phyloP scores from a whole-genome alignment of 2,329 filamentous ascomycete species.

The Aspergillus pseudonomiae region DNA sequence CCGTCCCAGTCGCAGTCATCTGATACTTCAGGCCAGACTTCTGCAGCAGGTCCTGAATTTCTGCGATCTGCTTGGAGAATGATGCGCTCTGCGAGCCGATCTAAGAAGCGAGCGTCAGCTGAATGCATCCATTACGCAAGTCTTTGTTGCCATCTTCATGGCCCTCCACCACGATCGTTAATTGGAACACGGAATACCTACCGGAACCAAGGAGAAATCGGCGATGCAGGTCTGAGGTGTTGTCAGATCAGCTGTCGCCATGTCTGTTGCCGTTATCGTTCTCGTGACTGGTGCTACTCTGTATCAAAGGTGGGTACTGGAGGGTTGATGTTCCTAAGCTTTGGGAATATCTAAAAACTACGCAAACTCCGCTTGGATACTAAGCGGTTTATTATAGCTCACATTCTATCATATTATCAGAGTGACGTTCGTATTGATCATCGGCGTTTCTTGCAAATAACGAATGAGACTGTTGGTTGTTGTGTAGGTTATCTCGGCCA shows the following conservation, averaged over 20 bases:
- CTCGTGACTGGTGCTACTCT: not conserved
- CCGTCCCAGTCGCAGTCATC: constrained; percentile 90
- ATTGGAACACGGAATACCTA: constrained; percentile 11
- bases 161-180: not conserved
- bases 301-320: not conserved
- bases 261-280: constrained; percentile 1
- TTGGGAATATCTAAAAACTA: not conserved
- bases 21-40: constrained; percentile 74
- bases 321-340: not conserved
- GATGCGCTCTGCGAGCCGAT: constrained; percentile 74
- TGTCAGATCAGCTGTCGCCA: constrained; percentile 22
- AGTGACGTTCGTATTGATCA: not conserved
- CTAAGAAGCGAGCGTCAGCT: constrained; percentile 15
- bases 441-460: not conserved
- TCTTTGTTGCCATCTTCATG: not conserved
- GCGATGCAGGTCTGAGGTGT: constrained; percentile 75
- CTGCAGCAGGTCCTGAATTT: constrained; percentile 78
- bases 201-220: constrained; percentile 82
- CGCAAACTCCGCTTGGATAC: not conserved
- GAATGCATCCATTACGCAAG: not conserved
- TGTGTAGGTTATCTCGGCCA: constrained; percentile 1
- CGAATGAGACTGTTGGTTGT: not conserved
- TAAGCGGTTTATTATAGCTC: not conserved
- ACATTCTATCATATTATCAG: not conserved
- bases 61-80: constrained; percentile 77